Percentiles rank a stretch among this genome's conserved stretches.
These are phyloP conservation scores for Agrocybe praecox DNA, from an alignment of 768 basidiomycete species.

Conservation along the genomic window DNA sequence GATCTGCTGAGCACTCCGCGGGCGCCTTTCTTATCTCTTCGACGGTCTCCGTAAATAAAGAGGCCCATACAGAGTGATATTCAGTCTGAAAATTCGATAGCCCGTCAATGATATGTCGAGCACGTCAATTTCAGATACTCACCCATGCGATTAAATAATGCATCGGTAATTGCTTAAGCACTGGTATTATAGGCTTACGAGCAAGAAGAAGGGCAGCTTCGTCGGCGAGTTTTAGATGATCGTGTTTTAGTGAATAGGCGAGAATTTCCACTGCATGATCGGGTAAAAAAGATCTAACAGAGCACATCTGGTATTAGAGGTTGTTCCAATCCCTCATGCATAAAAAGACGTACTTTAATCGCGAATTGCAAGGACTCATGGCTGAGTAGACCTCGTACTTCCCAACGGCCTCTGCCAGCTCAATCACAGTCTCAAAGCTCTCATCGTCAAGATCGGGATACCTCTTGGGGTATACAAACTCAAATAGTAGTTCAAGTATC, in stretches of 20 bases:
- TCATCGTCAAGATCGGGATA: slow-evolving; percentile 1
- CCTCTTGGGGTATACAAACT: slow-evolving; percentile 7
- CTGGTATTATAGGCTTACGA: neutral
- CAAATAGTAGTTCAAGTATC: slow-evolving; percentile 10
- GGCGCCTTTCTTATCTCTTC: slow-evolving; percentile 8
- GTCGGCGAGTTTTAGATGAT: slow-evolving; percentile 14
- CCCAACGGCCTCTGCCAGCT: slow-evolving; percentile 12
- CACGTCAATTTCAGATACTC: neutral
- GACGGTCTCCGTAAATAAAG: slow-evolving; percentile 8
- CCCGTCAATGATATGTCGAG: too few relatives aligned
- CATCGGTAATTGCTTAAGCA: neutral
- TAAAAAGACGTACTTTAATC: slow-evolving; percentile 3
- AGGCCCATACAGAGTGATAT: neutral
- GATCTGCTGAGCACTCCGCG: too few relatives aligned
- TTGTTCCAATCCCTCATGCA: neutral
- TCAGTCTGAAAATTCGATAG: too few relatives aligned
- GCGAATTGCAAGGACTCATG: slow-evolving; percentile 4
- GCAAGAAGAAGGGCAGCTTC: slow-evolving; percentile 6
- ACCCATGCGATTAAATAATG: slow-evolving; percentile 28
- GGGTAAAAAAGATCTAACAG: slow-evolving; percentile 9
- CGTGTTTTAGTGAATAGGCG: slow-evolving; percentile 17
- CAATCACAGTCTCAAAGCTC: neutral
- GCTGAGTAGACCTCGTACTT: slow-evolving; percentile 16
- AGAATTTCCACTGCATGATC: slow-evolving; percentile 15
- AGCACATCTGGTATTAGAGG: neutral